Base-by-base conservation (phyloP, 495 filamentous ascomycete genomes). In the Penicillium pancosmium region DNA sequence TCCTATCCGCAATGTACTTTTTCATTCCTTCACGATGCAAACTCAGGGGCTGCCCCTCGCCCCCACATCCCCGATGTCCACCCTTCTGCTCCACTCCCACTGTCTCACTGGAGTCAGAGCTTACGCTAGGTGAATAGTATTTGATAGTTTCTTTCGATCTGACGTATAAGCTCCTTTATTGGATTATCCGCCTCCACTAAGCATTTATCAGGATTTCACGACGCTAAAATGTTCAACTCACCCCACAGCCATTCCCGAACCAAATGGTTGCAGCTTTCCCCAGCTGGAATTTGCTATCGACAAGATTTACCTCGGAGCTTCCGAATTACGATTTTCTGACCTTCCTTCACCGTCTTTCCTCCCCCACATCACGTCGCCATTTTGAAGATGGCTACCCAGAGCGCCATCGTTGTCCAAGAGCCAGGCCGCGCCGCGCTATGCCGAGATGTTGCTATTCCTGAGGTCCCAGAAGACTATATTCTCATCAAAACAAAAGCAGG, bases 401-500 rank as follows among this genome's bases (percentile, higher is more conserved):
- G 43, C 16, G 63, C 59, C 19, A 65, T 65, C 16, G 19, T 62
- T n/a, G 63, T 59, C 16, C 55, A 62, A 31, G 63, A 50, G 5
- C 55, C 55, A 12, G 59, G 63, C 7, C 56, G 36, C 21, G 66
- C 63, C 3, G 43, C 34, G 0, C 23, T 71, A 25, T 49, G 44
- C 4, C 21, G 54, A 27, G 55, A 68, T 57, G 50, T 59, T 11
- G 55, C 74, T 4, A 55, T 68, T 2, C 78, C 78, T 8, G 59
- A 65, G 19, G 43, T 76, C 8, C 61, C 62, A 0, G 65, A 69
- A 6, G 69, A 76, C 25, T 78, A 82, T 56, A 63, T 83, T 47
- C 71, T 83, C 19, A 73, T 84, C 63, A 77, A 72, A 59, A 76
- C 72, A 41, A 66, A 73, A 35, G 68, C 74, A 16, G 63, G 63